Conservation (phyloP, 495 filamentous ascomycete species). For the Echria macrotheca region DNA sequence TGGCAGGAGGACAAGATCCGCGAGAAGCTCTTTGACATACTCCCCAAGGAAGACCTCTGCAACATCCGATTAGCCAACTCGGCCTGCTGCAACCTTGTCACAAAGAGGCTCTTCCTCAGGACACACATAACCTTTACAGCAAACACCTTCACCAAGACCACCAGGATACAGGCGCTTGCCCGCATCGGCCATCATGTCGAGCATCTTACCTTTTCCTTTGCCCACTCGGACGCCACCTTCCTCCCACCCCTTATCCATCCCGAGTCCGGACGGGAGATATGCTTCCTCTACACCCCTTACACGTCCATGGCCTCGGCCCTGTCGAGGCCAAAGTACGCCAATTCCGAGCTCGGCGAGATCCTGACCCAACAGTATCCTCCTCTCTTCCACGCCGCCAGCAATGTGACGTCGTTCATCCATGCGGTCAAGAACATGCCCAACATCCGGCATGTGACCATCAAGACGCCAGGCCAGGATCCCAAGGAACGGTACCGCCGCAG, state of each 20-base stretch:
- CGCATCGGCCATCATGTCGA: constrained; percentile 68
- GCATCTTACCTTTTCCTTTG: constrained; percentile 62
- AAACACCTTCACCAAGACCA: constrained; percentile 62
- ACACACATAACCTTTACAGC: constrained; percentile 61
- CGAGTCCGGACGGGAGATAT: constrained; percentile 61
- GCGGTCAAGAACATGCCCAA: constrained; percentile 58
- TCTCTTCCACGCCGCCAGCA: constrained; percentile 78
- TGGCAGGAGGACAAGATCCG: constrained; percentile 48
- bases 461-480: constrained; percentile 63
- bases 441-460: constrained; percentile 63
- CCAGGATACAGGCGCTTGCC: constrained; percentile 60
- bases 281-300: constrained; percentile 70
- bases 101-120: constrained; percentile 48
- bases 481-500: constrained; percentile 63
- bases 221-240: constrained; percentile 66
- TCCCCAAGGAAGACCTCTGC: constrained; percentile 46
- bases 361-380: constrained; percentile 75
- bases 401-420: constrained; percentile 69
- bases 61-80: constrained; percentile 44
- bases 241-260: constrained; percentile 70
- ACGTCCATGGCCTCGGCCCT: constrained; percentile 42
- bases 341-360: constrained; percentile 57
- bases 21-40: constrained; percentile 44
- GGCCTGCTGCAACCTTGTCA: constrained; percentile 48
- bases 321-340: constrained; percentile 58